A percentile compares a stretch with the other conserved stretches of the same genome.
Conservation (phyloP, 768 basidiomycete species). For the Dendrothele bispora region DNA sequence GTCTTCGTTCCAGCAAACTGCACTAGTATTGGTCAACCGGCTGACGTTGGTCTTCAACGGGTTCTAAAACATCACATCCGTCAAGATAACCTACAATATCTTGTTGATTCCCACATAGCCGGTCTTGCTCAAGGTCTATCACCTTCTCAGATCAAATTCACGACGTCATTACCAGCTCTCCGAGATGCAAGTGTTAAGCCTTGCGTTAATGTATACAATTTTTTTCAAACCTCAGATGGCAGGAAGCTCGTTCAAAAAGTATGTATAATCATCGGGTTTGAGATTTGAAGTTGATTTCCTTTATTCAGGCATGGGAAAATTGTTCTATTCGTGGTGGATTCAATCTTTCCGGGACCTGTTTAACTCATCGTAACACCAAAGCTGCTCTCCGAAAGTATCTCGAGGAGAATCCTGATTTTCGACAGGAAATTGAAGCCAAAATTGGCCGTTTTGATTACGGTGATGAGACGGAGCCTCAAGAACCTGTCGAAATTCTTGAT, state of each 20-base stretch:
- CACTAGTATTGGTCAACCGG: constrained; percentile 24
- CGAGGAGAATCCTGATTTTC: constrained; percentile 6
- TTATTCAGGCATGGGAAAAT: constrained; percentile 15
- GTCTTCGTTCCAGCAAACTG: constrained; percentile 26
- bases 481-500: neutral
- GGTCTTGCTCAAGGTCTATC: constrained; percentile 14
- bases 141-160: constrained; percentile 13
- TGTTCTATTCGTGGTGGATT: constrained; percentile 13
- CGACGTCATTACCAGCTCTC: constrained; percentile 19
- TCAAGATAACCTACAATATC: constrained; percentile 11
- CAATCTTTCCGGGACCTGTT: constrained; percentile 15
- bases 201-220: constrained; percentile 17
- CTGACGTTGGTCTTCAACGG: constrained; percentile 27
- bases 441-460: neutral
- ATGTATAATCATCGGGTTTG: neutral
- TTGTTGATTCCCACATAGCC: constrained; percentile 14
- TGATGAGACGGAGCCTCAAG: neutral
- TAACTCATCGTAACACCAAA: constrained; percentile 14
- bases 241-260: constrained; percentile 17
- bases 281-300: neutral
- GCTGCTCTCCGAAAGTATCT: constrained; percentile 16
- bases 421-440: constrained; percentile 13
- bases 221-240: constrained; percentile 10
- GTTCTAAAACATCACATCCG: constrained; percentile 24
- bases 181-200: constrained; percentile 17